These are phyloP conservation scores for Aspergillus mulundensis DNA, from an alignment of 495 filamentous ascomycete species.

Conservation along the genomic window DNA sequence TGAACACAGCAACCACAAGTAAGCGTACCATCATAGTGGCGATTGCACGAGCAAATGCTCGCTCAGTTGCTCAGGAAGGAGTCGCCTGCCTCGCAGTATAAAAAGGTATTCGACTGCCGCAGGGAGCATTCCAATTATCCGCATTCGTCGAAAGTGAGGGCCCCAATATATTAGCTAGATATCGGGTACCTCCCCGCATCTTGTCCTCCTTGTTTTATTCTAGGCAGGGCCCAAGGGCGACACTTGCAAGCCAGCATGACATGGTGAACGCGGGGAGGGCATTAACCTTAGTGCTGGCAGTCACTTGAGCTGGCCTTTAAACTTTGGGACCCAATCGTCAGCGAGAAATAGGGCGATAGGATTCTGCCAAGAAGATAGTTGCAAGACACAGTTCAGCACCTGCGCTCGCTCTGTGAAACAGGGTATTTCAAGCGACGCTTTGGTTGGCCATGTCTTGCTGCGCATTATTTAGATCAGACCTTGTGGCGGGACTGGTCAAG, in stretches of 20 bases:
- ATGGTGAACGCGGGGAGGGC: not conserved
- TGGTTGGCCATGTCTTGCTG: constrained; percentile 8
- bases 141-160: not conserved
- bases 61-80: not conserved
- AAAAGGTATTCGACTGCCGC: not conserved
- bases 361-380: constrained; percentile 8
- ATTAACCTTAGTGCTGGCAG: not conserved
- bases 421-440: not conserved
- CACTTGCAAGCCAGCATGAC: not conserved
- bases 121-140: not conserved
- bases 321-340: not conserved
- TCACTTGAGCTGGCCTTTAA: not conserved
- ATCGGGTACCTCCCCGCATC: not conserved
- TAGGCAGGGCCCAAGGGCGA: not conserved
- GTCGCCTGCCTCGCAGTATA: not conserved
- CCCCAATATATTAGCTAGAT: not conserved
- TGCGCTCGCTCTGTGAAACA: not conserved
- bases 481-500: not conserved
- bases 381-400: not conserved
- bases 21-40: not conserved
- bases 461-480: not conserved
- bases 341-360: not conserved
- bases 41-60: not conserved
- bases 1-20: not conserved
- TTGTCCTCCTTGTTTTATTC: not conserved